phyloP scores from a whole-genome alignment of 768 basidiomycete species.

The Kwoniella bestiolae region DNA sequence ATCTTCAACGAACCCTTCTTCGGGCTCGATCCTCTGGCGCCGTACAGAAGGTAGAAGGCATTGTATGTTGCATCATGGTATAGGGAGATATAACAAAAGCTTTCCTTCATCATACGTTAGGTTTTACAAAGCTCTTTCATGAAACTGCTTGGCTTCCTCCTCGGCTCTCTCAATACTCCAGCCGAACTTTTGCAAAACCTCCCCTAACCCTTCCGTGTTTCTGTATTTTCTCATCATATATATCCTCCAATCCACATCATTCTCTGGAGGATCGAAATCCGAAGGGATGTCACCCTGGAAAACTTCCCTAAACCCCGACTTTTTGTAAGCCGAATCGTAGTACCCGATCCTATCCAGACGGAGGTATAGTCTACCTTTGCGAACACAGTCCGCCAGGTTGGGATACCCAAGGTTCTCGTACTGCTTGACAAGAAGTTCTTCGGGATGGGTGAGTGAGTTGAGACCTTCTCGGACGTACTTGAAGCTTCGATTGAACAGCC shows the following conservation, averaged over 20 bases:
- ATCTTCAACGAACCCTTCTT: no score
- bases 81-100: no score
- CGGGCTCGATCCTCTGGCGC: no score
- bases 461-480: neutral
- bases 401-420: slow-evolving; percentile 12
- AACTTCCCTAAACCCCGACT: neutral
- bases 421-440: slow-evolving; percentile 2
- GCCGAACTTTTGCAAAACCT: neutral
- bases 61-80: no score
- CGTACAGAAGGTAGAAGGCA: no score
- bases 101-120: neutral
- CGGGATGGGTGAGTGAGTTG: slow-evolving; percentile 8
- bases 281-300: slow-evolving; percentile 2
- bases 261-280: slow-evolving; percentile 3
- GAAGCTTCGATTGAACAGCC: neutral
- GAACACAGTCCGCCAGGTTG: slow-evolving; percentile 27
- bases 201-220: neutral
- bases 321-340: neutral
- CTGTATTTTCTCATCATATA: slow-evolving; percentile 9
- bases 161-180: slow-evolving; percentile 14
- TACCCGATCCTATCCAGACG: slow-evolving; percentile 13
- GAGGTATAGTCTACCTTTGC: slow-evolving; percentile 21
- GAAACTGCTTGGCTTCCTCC: neutral
- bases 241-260: slow-evolving; percentile 14
- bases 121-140: neutral